Percentiles rank a stretch among this genome's conserved stretches.
phyloP scores from a whole-genome alignment of 306 rosid species.

The Quercus alba region DNA sequence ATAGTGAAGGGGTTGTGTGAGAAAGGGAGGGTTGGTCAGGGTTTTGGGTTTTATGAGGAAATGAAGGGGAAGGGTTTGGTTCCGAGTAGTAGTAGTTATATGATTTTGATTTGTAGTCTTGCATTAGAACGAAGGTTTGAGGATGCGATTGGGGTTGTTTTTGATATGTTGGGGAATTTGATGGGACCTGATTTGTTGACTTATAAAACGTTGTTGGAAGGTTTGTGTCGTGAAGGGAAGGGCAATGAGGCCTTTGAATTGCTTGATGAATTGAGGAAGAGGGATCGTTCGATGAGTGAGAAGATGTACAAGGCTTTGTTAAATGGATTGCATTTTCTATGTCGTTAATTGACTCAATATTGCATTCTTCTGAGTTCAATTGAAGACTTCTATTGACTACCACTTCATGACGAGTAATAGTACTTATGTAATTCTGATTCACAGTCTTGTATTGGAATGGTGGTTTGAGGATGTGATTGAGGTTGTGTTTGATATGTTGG shows the following conservation, averaged over 20 bases:
- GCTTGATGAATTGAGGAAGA: slow-evolving; percentile 65
- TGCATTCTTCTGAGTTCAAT: background rate
- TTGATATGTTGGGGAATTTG: slow-evolving; percentile 68
- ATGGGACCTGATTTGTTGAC: slow-evolving; percentile 80
- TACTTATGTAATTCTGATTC: slow-evolving; percentile 56
- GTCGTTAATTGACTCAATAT: background rate
- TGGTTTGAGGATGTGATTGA: slow-evolving; percentile 68
- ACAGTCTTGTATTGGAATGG: slow-evolving; percentile 60
- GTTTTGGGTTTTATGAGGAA: slow-evolving; percentile 66
- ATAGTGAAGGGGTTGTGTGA: slow-evolving; percentile 82
- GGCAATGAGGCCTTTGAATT: slow-evolving; percentile 58
- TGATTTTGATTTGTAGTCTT: slow-evolving; percentile 66
- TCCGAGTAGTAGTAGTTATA: slow-evolving; percentile 61
- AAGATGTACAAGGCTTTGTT: slow-evolving; percentile 57
- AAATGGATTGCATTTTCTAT: slow-evolving; percentile 47
- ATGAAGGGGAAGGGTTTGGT: slow-evolving; percentile 59
- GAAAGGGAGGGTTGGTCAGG: slow-evolving; percentile 83
- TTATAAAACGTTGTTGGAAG: slow-evolving; percentile 75
- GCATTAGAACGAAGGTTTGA: slow-evolving; percentile 60
- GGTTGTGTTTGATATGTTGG: slow-evolving; percentile 72
- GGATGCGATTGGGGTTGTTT: slow-evolving; percentile 59
- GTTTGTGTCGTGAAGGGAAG: slow-evolving; percentile 67
- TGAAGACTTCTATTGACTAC: background rate
- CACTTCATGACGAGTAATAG: slow-evolving; percentile 35
- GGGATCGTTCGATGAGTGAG: slow-evolving; percentile 48